Base-by-base conservation (phyloP, 139 green algal species). In the Volvox reticuliferus region DNA sequence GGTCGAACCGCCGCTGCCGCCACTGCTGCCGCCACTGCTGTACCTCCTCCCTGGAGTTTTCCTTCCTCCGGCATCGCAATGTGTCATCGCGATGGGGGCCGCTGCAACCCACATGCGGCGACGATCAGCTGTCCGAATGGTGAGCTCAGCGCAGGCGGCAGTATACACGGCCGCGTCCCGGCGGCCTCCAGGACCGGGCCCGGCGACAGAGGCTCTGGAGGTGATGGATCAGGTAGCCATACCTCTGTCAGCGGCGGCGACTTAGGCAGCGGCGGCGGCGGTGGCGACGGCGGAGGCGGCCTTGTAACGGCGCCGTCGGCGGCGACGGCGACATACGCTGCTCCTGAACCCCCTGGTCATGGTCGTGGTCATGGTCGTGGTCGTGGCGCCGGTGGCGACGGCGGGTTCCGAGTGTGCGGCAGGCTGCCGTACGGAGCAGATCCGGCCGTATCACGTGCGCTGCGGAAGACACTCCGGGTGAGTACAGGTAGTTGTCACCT, bases 381-480 rank as follows among this genome's bases (percentile, higher is more conserved):
- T 6, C 30, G 28, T 19, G 73, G 73, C 24, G 73, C 30, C 30
- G 73, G 76, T 13, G 30, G 2, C 22, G 76, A 30, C 18, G 30
- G 30, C 16, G 32, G 33, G 18, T 87, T 76, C 9, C 81, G 81
- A 5, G 61, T 76, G n/a, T 76, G 30, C 81, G 30, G 55, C 16
- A 63, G 30, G 30, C 81, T 87, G 81, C 81, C 81, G 55, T 86
- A 61, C 55, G 80, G 55, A 18, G 55, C 19, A 24, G 79, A 86
- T 1, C n/a, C 79, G 62, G 61, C 30, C 21, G 83, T 26, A 28
- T 80, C 67, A 14, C 83, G 67, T 3, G 67, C 83, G 24, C 83
- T 80, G 36, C 67, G 83, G 12, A 80, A 62, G 83, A 44, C 67
- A 0, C 83, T 89, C 30, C 67, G 26, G 83, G 83, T 89, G 65